These are phyloP conservation scores for Leucocoprinus leucothites DNA, from an alignment of 768 basidiomycete species.

Conservation along the genomic window DNA sequence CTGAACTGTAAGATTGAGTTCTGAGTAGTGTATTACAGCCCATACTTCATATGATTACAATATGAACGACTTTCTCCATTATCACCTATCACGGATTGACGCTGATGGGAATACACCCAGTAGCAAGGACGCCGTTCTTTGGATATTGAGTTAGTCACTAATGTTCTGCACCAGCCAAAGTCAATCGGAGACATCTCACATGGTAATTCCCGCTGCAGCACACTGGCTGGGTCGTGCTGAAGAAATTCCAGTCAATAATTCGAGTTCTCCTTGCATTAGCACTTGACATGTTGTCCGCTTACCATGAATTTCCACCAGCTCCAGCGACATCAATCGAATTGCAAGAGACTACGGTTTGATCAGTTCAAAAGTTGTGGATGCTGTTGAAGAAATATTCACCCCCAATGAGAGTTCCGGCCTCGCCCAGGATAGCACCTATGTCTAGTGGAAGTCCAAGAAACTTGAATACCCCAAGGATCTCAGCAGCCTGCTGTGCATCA, in stretches of 20 bases:
- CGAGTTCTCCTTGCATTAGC: background rate
- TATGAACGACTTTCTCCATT: no score
- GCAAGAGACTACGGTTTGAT: no score
- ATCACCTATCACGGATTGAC: background rate
- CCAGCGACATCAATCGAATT: background rate
- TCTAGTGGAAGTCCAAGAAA: conserved; percentile 2
- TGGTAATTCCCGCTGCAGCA: conserved; percentile 9
- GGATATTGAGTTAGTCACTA: background rate
- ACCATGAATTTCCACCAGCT: conserved; percentile 7
- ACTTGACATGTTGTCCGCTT: background rate
- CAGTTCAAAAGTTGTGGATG: background rate
- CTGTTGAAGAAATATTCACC: background rate
- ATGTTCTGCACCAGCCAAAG: no score
- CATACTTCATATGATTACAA: no score
- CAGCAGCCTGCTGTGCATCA: background rate
- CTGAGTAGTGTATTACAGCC: no score
- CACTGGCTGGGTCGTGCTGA: conserved; percentile 4
- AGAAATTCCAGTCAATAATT: background rate
- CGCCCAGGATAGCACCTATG: background rate
- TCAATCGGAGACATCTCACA: background rate
- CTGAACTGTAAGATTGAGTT: no score
- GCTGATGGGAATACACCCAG: background rate
- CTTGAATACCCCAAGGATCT: background rate
- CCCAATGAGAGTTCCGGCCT: conserved; percentile 6
- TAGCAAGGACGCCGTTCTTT: background rate